A percentile compares a stretch with the other conserved stretches of the same genome.
These are phyloP conservation scores for Leishmania gerbilli DNA, from an alignment of 208 protist genomes.

Conservation along the genomic window DNA sequence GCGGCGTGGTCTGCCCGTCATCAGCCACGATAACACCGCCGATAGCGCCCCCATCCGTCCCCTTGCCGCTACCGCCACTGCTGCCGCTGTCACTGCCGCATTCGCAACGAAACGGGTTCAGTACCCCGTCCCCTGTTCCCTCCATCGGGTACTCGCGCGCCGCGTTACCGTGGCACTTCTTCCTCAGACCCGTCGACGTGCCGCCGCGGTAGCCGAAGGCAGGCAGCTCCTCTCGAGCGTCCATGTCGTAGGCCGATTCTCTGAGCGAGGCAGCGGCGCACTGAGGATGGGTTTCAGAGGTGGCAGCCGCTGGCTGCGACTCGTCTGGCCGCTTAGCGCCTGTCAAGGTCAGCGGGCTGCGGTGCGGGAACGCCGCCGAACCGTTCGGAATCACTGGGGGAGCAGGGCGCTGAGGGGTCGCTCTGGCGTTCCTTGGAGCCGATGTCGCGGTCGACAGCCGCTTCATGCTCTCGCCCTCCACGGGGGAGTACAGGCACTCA, in stretches of 20 bases:
- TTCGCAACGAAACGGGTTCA: not conserved
- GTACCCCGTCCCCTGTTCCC: not conserved
- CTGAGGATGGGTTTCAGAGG: not conserved
- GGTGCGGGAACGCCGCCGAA: not conserved
- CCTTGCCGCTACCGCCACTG: not conserved
- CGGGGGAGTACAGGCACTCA: not conserved
- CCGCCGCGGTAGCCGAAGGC: not conserved
- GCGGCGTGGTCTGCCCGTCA: not conserved
- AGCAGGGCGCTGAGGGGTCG: not conserved
- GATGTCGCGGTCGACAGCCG: not conserved
- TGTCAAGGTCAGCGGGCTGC: not conserved
- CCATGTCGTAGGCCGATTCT: not conserved
- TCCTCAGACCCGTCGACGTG: not conserved
- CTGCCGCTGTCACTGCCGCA: not conserved
- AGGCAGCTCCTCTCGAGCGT: not conserved
- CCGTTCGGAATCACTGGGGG: not conserved
- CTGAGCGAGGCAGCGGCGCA: not conserved
- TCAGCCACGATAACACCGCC: not conserved
- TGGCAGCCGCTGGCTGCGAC: not conserved
- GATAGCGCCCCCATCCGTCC: not conserved
- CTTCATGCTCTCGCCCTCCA: not conserved
- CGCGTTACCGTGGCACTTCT: not conserved
- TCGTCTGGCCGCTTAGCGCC: not conserved
- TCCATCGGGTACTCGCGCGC: not conserved
- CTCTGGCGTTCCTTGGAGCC: not conserved